Conservation (phyloP, 148 eudicot genomes). For the Silene latifolia region DNA sequence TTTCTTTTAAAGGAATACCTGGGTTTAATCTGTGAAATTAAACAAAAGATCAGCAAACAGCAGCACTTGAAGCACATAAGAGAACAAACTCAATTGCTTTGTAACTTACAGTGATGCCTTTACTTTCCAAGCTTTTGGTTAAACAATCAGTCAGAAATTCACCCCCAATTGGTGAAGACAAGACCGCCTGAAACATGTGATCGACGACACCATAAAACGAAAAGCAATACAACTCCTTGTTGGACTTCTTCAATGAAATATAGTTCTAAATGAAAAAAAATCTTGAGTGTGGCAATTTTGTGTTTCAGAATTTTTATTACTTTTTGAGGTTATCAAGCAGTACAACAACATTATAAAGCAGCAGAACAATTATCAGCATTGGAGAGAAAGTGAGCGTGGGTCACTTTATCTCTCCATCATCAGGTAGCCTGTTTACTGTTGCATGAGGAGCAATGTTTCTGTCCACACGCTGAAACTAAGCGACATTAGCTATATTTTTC, state of each 20-base stretch:
- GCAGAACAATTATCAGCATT: not conserved
- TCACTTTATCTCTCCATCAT: conserved; percentile 6
- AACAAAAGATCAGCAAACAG: conserved; percentile 3
- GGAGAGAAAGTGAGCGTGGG: not conserved
- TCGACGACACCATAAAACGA: not conserved
- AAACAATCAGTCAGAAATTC: conserved; percentile 92
- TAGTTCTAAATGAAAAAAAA: not conserved
- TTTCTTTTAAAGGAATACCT: conserved; percentile 93
- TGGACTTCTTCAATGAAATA: no score
- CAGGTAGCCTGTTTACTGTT: not conserved
- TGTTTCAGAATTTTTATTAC: not conserved
- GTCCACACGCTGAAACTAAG: not conserved
- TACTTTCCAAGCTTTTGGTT: conserved; percentile 93
- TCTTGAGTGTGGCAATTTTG: not conserved
- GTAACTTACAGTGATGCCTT: conserved; percentile 75
- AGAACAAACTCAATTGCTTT: not conserved
- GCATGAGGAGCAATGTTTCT: not conserved
- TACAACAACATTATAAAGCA: conserved; percentile 2
- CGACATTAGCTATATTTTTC: not conserved
- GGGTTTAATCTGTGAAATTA: conserved; percentile 68
- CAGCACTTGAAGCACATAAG: not conserved
- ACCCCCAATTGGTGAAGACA: conserved; percentile 86
- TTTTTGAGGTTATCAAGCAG: not conserved
- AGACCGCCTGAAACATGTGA: conserved; percentile 55
- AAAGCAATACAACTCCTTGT: not conserved